A percentile compares a stretch with the other conserved stretches of the same genome.
Evolutionary conservation across 257 asterid genomes (phyloP).

Genomic region (Nicotiana noctiflora): DNA sequence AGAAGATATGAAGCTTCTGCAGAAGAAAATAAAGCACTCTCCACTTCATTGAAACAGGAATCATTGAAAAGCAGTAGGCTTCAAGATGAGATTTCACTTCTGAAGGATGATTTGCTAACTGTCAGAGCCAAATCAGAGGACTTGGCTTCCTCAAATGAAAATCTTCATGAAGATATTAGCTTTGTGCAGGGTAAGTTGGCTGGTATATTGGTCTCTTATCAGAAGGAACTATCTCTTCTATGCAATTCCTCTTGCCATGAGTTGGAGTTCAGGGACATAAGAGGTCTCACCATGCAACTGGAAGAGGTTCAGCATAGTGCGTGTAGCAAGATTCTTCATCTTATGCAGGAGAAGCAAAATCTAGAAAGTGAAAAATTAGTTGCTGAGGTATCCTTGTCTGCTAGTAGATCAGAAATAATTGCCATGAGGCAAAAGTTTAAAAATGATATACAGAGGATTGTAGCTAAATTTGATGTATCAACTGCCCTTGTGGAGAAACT

Average conservation of each 20-base stretch:
- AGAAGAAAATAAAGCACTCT: slow-evolving; percentile 58
- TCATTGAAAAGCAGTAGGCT: slow-evolving; percentile 42
- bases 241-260: slow-evolving; percentile 21
- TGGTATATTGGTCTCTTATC: slow-evolving; percentile 40
- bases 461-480: slow-evolving; percentile 44
- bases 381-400: slow-evolving; percentile 45
- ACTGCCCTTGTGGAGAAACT: slow-evolving; percentile 65
- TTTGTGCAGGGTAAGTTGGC: slow-evolving; percentile 46
- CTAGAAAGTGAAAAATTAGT: slow-evolving; percentile 46
- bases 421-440: slow-evolving; percentile 50
- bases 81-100: slow-evolving; percentile 37
- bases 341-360: slow-evolving; percentile 58
- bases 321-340: slow-evolving; percentile 32
- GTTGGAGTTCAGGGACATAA: slow-evolving; percentile 28
- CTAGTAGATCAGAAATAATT: slow-evolving; percentile 56
- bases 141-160: slow-evolving; percentile 44
- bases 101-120: slow-evolving; percentile 34
- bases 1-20: slow-evolving; percentile 55
- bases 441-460: slow-evolving; percentile 41
- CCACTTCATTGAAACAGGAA: slow-evolving; percentile 49
- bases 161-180: slow-evolving; percentile 39
- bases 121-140: slow-evolving; percentile 44
- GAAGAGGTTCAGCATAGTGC: slow-evolving; percentile 57
- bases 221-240: slow-evolving; percentile 21
- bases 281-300: slow-evolving; percentile 43